Evolutionary conservation across 148 eudicot genomes (phyloP).

Genomic region (Talinum fruticosum): DNA sequence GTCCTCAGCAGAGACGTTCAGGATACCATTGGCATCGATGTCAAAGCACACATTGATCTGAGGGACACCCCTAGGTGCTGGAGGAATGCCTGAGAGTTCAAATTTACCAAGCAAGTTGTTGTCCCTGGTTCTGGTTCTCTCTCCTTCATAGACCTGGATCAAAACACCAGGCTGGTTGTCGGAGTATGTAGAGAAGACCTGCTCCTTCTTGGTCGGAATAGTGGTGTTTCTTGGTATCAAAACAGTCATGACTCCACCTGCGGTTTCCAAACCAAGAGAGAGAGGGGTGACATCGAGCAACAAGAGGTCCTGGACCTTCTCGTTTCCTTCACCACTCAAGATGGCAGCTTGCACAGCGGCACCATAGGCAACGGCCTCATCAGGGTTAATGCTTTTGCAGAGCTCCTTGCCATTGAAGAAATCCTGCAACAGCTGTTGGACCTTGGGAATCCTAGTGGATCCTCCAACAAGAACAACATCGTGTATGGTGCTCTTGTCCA

Average conservation of each 20-base stretch:
- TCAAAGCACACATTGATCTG: conserved; percentile 18
- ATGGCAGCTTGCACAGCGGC: conserved; percentile 28
- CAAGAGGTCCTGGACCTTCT: conserved; percentile 24
- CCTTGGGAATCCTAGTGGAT: conserved; percentile 27
- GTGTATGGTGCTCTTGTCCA: conserved; percentile 22
- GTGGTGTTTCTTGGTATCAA: conserved; percentile 16
- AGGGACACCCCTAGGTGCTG: conserved; percentile 17
- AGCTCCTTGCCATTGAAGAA: conserved; percentile 21
- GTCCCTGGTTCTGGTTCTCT: conserved; percentile 21
- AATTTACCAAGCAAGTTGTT: conserved; percentile 24
- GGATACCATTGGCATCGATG: conserved; percentile 18
- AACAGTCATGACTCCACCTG: conserved; percentile 18
- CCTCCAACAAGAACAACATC: conserved; percentile 32
- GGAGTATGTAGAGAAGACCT: conserved; percentile 16
- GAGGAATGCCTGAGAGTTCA: conserved; percentile 13
- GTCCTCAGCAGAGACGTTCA: conserved; percentile 18
- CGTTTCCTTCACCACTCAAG: conserved; percentile 18
- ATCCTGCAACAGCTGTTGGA: conserved; percentile 15
- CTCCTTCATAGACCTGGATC: conserved; percentile 28
- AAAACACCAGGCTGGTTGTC: conserved; percentile 24
- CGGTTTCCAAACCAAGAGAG: conserved; percentile 13
- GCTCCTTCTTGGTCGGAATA: conserved; percentile 18
- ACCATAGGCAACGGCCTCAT: conserved; percentile 25
- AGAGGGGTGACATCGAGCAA: conserved; percentile 17
- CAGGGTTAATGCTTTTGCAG: conserved; percentile 16